Conservation (phyloP, 768 basidiomycete species). For the Vararia minispora region DNA sequence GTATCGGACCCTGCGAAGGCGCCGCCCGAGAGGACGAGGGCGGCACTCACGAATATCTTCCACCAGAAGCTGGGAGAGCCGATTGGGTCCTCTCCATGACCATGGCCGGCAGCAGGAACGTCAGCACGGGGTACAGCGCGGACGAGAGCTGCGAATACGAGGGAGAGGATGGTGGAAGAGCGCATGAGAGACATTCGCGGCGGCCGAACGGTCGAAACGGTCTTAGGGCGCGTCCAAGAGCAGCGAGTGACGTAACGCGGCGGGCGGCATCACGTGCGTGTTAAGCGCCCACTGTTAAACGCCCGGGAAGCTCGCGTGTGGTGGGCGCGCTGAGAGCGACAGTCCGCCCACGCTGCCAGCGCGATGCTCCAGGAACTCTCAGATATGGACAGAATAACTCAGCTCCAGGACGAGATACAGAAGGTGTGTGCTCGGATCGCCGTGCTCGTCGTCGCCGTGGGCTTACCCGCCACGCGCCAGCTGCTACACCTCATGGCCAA, state of each 20-base stretch:
- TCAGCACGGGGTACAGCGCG: background rate
- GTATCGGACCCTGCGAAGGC: slow-evolving; percentile 90
- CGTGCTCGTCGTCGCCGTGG: background rate
- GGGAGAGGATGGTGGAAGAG: slow-evolving; percentile 1
- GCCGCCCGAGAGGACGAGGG: slow-evolving; percentile 75
- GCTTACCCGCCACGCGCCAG: slow-evolving; percentile 23
- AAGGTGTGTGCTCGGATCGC: slow-evolving; percentile 34
- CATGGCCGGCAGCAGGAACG: background rate
- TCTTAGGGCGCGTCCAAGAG: no score
- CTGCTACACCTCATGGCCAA: slow-evolving; percentile 84
- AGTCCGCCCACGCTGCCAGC: no score
- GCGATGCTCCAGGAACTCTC: slow-evolving; percentile 88
- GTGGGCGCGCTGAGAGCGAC: no score
- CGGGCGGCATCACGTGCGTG: no score
- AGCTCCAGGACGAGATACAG: slow-evolving; percentile 91
- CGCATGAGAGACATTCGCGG: no score
- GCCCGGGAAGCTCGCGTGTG: no score
- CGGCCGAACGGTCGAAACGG: no score
- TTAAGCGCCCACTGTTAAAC: no score
- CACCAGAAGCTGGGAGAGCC: slow-evolving; percentile 64
- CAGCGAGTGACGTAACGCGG: no score
- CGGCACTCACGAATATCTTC: slow-evolving; percentile 54
- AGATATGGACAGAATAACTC: slow-evolving; percentile 94
- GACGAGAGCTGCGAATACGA: slow-evolving; percentile 12
- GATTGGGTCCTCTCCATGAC: slow-evolving; percentile 17